Percentiles rank a stretch among this genome's conserved stretches.
These are phyloP conservation scores for Mycena chlorophos DNA, from an alignment of 768 basidiomycete species.

Conservation along the genomic window DNA sequence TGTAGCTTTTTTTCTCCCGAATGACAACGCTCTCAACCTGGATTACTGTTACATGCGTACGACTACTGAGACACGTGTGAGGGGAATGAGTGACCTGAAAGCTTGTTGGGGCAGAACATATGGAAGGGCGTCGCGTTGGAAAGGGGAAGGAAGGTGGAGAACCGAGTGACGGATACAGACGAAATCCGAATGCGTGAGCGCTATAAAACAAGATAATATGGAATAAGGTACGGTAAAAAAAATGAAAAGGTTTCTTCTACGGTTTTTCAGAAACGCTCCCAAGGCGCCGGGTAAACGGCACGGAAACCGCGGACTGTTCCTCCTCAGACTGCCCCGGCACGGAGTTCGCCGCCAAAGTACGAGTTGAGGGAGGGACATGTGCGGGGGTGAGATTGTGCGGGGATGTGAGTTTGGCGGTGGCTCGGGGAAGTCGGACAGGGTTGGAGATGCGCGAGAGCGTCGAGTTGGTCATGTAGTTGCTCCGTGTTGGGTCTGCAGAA, in stretches of 20 bases:
- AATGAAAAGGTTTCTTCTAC: too few relatives aligned
- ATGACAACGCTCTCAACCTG: neutral
- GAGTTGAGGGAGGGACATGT: slow-evolving; percentile 31
- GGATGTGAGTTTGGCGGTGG: slow-evolving; percentile 36
- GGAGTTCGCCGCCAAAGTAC: slow-evolving; percentile 27
- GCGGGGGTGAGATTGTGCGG: slow-evolving; percentile 26
- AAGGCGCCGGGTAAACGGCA: slow-evolving; percentile 13
- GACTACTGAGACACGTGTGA: neutral
- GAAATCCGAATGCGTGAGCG: slow-evolving; percentile 16
- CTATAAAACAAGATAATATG: slow-evolving; percentile 16
- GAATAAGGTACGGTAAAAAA: too few relatives aligned
- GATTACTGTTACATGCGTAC: neutral
- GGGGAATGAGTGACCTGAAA: too few relatives aligned
- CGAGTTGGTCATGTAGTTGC: slow-evolving; percentile 47
- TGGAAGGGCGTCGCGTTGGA: neutral
- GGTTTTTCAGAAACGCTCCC: slow-evolving; percentile 14
- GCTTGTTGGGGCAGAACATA: neutral
- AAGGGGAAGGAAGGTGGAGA: neutral
- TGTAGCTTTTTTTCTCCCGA: neutral
- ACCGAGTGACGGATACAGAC: slow-evolving; percentile 12
- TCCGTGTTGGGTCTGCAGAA: slow-evolving; percentile 38
- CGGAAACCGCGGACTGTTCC: neutral
- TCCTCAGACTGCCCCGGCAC: slow-evolving; percentile 1
- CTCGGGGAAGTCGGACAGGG: slow-evolving; percentile 52
- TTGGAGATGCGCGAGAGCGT: slow-evolving; percentile 48